Evolutionary conservation across 257 asterid genomes (phyloP), one percentile per base, ranked within the genome.

Genomic region (Plectranthus barbatus): DNA sequence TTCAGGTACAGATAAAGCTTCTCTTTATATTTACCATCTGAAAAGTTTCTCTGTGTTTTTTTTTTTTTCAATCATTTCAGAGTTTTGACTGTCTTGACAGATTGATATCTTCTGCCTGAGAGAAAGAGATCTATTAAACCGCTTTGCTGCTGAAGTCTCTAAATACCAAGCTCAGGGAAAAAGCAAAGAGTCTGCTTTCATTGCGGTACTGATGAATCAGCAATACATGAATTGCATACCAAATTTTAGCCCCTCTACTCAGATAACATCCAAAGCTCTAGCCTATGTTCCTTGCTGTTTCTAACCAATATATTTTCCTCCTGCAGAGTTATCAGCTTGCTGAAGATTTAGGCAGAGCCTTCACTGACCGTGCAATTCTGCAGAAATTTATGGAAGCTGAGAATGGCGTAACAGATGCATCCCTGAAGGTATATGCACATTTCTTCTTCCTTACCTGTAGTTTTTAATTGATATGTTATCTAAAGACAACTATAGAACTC

Each of bases 341-440:
- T 57, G 99, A 85, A 82, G 99, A 92, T 77, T 74, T 92, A 64
- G 99, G 97, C 62, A 81, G 83, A 78, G 97, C 99, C 39, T 92
- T 75, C 74, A 68, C 95, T 2, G 99, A 92, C 65, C 85, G 90
- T 13, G 72, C 94, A 50, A 85, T 84, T 66, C 74, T 86, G 19
- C 83, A 77, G 74, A 79, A 83, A 46, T 79, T 83, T 64, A 14
- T 81, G 41, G 95, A 89, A 29, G 95, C 88, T 13, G 99, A 92
- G 80, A 80, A 83, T 48, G 63, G 74, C n/a, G 74, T 74, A 19
- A 68, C 79, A 7, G 85, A 84, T 17, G 72, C 70, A 26, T 56
- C 83, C 42, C 70, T 89, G 40, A 83, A 86, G 99, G 99, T 85
- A 80, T 62, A 11, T 54, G 29, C 31, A 7, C 23, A 1, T 41